These are phyloP conservation scores for Geotrichum cucujoidarum DNA, from an alignment of 1,139 yeast species.

Conservation along the genomic window DNA sequence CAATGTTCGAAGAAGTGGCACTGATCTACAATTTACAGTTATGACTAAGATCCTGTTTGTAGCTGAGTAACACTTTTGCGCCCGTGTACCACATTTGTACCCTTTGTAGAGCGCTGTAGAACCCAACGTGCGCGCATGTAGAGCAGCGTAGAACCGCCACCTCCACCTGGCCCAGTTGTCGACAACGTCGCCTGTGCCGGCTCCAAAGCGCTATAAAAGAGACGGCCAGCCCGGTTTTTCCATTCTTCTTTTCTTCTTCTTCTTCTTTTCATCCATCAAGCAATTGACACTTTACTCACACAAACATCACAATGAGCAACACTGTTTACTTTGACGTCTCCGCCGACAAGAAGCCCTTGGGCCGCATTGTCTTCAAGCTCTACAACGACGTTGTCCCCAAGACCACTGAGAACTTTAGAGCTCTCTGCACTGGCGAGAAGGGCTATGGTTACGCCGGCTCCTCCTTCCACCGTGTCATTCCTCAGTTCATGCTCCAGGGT, in stretches of 20 bases:
- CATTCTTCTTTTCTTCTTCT: background rate
- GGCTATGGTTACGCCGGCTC: constrained; percentile 93
- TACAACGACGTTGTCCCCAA: constrained; percentile 95
- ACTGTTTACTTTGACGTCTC: constrained; percentile 74
- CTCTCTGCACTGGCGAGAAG: constrained; percentile 93
- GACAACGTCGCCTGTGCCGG: too few relatives aligned
- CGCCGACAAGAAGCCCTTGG: constrained; percentile 54
- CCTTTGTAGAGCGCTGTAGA: too few relatives aligned
- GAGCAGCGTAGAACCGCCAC: too few relatives aligned
- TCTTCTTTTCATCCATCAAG: background rate
- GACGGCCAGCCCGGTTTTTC: too few relatives aligned
- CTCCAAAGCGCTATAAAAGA: too few relatives aligned
- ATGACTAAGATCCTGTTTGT: too few relatives aligned
- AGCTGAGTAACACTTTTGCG: too few relatives aligned
- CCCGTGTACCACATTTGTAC: too few relatives aligned
- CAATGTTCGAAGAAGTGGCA: too few relatives aligned
- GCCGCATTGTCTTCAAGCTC: constrained; percentile 76
- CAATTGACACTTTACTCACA: background rate
- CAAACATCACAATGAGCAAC: constrained; percentile 37
- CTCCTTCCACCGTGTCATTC: constrained; percentile 97
- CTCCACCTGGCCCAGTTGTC: too few relatives aligned
- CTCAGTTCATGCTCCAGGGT: constrained; percentile 98
- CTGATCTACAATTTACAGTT: too few relatives aligned
- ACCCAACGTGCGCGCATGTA: too few relatives aligned
- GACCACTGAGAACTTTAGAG: constrained; percentile 98